Percentiles rank a stretch among this genome's conserved stretches.
These are phyloP conservation scores for Pontederia crassipes DNA, from an alignment of 176 grass and related monocot genomes.

Conservation along the genomic window DNA sequence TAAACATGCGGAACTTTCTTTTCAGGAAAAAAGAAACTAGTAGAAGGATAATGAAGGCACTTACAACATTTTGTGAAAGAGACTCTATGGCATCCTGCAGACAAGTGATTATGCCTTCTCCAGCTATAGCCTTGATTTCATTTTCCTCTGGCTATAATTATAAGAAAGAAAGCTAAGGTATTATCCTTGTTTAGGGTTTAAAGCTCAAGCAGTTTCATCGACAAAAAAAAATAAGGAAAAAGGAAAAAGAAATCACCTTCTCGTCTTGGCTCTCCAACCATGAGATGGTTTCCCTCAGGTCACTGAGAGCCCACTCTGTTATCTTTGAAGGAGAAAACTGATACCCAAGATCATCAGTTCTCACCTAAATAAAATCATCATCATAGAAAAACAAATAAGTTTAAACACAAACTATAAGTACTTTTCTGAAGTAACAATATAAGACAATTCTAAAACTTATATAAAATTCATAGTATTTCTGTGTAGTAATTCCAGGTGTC, in stretches of 20 bases:
- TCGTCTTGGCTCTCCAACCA: conserved; percentile 95
- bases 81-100: conserved; percentile 84
- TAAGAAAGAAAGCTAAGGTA: not conserved
- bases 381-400: conserved; percentile 6
- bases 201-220: not conserved
- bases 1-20: not conserved
- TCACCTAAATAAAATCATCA: conserved; percentile 27
- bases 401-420: not conserved
- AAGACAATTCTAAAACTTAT: no score
- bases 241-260: conserved; percentile 42
- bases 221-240: not conserved
- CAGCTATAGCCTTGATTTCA: conserved; percentile 66
- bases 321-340: conserved; percentile 58
- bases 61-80: conserved; percentile 65
- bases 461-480: no score
- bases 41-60: conserved; percentile 9
- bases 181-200: not conserved
- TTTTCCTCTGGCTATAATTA: conserved; percentile 59
- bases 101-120: conserved; percentile 85
- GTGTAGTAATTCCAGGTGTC: no score
- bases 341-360: conserved; percentile 20
- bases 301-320: conserved; percentile 72
- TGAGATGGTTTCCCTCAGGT: conserved; percentile 58
- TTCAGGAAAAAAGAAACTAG: not conserved
- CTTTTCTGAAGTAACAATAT: no score